Evolutionary conservation across 2,329 filamentous ascomycete genomes (phyloP).

Genomic region (Botrytis elliptica): DNA sequence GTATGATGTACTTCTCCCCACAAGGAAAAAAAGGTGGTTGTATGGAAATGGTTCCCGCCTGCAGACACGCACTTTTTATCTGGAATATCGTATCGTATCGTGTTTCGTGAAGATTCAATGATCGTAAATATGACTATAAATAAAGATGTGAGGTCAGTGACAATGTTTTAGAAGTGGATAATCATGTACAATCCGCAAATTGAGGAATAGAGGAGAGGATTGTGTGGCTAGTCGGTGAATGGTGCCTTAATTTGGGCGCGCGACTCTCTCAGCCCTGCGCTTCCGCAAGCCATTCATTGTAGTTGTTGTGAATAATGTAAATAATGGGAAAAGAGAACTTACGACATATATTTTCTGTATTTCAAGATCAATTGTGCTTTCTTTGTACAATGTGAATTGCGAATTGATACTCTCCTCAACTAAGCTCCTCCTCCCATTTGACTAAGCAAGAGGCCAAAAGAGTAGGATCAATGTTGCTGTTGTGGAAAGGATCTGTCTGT

Average conservation of each 20-base stretch:
- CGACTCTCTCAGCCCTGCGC: slow-evolving; percentile 19
- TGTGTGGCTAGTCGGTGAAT: slow-evolving; percentile 15
- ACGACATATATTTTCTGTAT: not conserved
- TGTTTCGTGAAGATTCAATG: slow-evolving; percentile 29
- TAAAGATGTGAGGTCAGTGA: slow-evolving; percentile 25
- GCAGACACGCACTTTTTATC: slow-evolving; percentile 16
- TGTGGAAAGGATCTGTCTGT: not conserved
- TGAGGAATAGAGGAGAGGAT: slow-evolving; percentile 12
- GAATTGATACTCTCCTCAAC: not conserved
- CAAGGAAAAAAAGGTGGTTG: slow-evolving; percentile 23
- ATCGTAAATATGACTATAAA: slow-evolving; percentile 24
- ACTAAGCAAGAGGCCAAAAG: not conserved
- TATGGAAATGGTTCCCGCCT: slow-evolving; percentile 17
- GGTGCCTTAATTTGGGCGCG: slow-evolving; percentile 15
- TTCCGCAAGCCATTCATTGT: not conserved
- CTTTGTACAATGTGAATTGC: not conserved
- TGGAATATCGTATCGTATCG: slow-evolving; percentile 28
- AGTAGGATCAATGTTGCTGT: not conserved
- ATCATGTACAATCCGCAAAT: slow-evolving; percentile 6
- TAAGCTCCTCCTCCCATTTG: not conserved
- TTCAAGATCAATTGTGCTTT: not conserved
- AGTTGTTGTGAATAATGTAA: not conserved
- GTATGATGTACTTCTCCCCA: slow-evolving; percentile 25
- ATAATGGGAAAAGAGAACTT: not conserved
- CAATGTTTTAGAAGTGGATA: slow-evolving; percentile 5